Evolutionary conservation across 192 early-diverging fungal species (phyloP).

Genomic region (Haplosporangium gracile): DNA sequence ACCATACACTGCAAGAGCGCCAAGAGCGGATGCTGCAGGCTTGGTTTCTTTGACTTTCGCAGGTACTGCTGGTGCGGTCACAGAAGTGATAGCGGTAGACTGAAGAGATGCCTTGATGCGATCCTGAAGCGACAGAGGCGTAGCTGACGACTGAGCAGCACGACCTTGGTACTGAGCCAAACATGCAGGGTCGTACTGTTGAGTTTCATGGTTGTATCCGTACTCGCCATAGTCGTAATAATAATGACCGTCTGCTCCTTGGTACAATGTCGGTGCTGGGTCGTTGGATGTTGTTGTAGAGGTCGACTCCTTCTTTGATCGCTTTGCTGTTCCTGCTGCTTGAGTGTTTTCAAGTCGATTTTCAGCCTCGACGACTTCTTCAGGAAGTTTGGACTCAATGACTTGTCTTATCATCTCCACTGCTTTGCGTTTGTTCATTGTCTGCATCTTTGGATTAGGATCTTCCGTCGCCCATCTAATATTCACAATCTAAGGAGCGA

Average conservation of each 20-base stretch:
- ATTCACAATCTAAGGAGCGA: constrained; percentile 57
- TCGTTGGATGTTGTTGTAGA: neutral
- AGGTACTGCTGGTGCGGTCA: neutral
- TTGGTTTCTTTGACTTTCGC: constrained; percentile 4
- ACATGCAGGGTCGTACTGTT: constrained; percentile 42
- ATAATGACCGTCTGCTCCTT: constrained; percentile 41
- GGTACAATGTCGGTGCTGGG: constrained; percentile 14
- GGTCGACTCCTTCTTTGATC: neutral
- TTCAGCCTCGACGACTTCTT: constrained; percentile 43
- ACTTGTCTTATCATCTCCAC: constrained; percentile 69
- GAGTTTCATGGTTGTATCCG: constrained; percentile 46
- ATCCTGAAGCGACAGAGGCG: neutral
- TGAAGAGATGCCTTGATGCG: constrained; percentile 49
- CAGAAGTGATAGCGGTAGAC: neutral
- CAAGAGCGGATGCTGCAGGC: constrained; percentile 31
- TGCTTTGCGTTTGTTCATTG: constrained; percentile 68
- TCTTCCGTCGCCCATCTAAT: constrained; percentile 90
- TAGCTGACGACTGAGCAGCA: neutral
- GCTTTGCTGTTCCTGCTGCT: neutral
- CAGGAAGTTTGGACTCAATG: constrained; percentile 69
- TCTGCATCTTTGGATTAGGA: constrained; percentile 73
- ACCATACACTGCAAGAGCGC: constrained; percentile 59
- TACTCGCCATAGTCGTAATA: constrained; percentile 54
- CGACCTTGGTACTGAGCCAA: constrained; percentile 4
- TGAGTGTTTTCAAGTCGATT: constrained; percentile 30